Conservation (phyloP, 192 early-diverging fungal genomes). For the Physocladia obscura region DNA sequence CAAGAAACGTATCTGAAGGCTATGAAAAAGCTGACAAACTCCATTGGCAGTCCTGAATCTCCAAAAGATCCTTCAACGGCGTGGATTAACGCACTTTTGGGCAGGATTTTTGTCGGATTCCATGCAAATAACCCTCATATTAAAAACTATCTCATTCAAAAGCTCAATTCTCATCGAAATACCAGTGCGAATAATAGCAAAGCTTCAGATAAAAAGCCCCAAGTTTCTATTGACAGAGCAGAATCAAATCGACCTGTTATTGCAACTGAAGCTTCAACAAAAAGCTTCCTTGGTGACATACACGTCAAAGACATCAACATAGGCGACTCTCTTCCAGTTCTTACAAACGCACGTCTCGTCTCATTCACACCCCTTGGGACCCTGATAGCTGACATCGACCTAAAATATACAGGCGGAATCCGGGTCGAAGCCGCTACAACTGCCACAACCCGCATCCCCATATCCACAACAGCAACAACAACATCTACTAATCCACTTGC, state of each 20-base stretch:
- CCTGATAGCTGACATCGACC: slow-evolving; percentile 68
- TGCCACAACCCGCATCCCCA: slow-evolving; percentile 52
- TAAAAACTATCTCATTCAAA: slow-evolving; percentile 41
- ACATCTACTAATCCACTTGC: slow-evolving; percentile 76
- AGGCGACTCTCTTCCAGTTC: slow-evolving; percentile 74
- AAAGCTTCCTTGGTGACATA: slow-evolving; percentile 56
- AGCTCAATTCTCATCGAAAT: slow-evolving; percentile 24
- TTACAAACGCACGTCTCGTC: slow-evolving; percentile 74
- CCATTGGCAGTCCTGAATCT: slow-evolving; percentile 6
- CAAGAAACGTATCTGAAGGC: slow-evolving; percentile 31
- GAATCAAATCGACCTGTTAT: too few species aligned
- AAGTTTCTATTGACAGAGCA: too few species aligned
- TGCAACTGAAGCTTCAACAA: not conserved
- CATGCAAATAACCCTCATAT: slow-evolving; percentile 40
- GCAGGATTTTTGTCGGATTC: slow-evolving; percentile 73
- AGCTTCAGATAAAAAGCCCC: too few species aligned
- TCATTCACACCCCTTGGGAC: slow-evolving; percentile 71
- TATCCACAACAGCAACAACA: slow-evolving; percentile 56
- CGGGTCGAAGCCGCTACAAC: slow-evolving; percentile 72
- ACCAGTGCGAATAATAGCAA: slow-evolving; percentile 40
- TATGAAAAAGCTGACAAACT: slow-evolving; percentile 43
- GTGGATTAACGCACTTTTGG: slow-evolving; percentile 86
- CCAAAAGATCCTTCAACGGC: slow-evolving; percentile 50
- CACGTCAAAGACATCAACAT: slow-evolving; percentile 71
- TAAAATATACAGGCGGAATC: slow-evolving; percentile 79